Evolutionary conservation across 495 filamentous ascomycete genomes (phyloP).

Genomic region (Hypoxylon lienhwacheense): DNA sequence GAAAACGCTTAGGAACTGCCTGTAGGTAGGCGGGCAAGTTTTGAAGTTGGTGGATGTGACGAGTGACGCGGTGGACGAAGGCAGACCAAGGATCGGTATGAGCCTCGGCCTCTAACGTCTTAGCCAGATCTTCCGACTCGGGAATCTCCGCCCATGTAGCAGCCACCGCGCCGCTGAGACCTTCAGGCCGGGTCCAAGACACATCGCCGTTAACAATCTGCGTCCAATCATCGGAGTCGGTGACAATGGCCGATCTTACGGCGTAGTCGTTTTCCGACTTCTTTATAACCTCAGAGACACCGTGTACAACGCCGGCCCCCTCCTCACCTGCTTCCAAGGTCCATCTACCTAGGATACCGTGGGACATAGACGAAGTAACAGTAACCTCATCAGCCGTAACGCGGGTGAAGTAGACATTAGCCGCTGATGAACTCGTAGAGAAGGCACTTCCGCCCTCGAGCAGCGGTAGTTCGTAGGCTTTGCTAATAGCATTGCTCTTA

Average conservation of each 20-base stretch:
- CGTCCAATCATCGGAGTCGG: constrained; percentile 74
- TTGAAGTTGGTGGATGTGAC: constrained; percentile 78
- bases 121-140: constrained; percentile 68
- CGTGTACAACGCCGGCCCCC: constrained; percentile 58
- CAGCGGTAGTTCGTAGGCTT: constrained; percentile 75
- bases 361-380: constrained; percentile 74
- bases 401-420: constrained; percentile 86
- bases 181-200: constrained; percentile 81
- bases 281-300: constrained; percentile 79
- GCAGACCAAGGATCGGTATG: constrained; percentile 76
- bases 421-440: constrained; percentile 72
- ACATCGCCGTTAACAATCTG: constrained; percentile 79
- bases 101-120: constrained; percentile 81
- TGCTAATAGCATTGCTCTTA: constrained; percentile 62
- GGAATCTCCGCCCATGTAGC: constrained; percentile 79
- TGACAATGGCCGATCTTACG: constrained; percentile 71
- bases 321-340: constrained; percentile 48
- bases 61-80: constrained; percentile 82
- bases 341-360: constrained; percentile 76
- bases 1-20: constrained; percentile 63
- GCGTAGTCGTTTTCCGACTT: constrained; percentile 65
- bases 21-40: constrained; percentile 75
- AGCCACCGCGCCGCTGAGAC: constrained; percentile 70
- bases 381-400: constrained; percentile 70
- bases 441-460: constrained; percentile 70